Evolutionary conservation across 2,329 filamentous ascomycete species (phyloP).

Genomic region (Fusarium metavorans): DNA sequence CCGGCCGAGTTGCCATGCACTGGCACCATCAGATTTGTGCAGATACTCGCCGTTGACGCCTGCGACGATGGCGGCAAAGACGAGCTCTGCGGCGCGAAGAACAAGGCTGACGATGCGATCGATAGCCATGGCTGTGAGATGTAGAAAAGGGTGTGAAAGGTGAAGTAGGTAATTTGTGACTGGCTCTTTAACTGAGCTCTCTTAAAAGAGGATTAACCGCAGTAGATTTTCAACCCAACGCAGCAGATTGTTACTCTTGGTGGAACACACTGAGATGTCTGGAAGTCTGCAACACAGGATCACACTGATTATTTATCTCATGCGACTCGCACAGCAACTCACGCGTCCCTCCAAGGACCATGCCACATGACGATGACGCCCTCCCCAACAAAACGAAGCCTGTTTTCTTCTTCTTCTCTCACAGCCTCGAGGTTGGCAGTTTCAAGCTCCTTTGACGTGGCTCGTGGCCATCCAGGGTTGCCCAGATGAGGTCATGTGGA

Average conservation of each 20-base stretch:
- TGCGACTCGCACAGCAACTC: constrained; percentile 12
- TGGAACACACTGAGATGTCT: background rate
- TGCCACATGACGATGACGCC: constrained; percentile 41
- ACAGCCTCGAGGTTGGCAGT: constrained; percentile 21
- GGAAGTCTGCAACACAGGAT: constrained; percentile 5
- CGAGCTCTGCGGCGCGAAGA: constrained; percentile 65
- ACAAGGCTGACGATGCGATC: constrained; percentile 55
- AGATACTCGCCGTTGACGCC: constrained; percentile 78
- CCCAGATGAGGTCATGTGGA: constrained; percentile 43
- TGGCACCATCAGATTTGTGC: constrained; percentile 58
- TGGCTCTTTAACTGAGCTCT: background rate
- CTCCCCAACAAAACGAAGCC: constrained; percentile 34
- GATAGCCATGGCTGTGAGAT: constrained; percentile 49
- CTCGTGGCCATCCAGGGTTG: constrained; percentile 23
- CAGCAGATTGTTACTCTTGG: background rate
- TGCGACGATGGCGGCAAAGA: constrained; percentile 78
- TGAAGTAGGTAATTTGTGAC: background rate
- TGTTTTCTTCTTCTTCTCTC: constrained; percentile 22
- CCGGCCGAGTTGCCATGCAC: constrained; percentile 68
- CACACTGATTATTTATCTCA: constrained; percentile 38
- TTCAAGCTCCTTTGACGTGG: constrained; percentile 23
- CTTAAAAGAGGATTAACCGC: background rate
- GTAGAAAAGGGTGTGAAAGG: background rate
- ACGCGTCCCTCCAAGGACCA: constrained; percentile 10
- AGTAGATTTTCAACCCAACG: background rate